These are phyloP conservation scores for Amaranthus hypochondriacus DNA, from an alignment of 148 eudicot genomes.

Conservation along the genomic window DNA sequence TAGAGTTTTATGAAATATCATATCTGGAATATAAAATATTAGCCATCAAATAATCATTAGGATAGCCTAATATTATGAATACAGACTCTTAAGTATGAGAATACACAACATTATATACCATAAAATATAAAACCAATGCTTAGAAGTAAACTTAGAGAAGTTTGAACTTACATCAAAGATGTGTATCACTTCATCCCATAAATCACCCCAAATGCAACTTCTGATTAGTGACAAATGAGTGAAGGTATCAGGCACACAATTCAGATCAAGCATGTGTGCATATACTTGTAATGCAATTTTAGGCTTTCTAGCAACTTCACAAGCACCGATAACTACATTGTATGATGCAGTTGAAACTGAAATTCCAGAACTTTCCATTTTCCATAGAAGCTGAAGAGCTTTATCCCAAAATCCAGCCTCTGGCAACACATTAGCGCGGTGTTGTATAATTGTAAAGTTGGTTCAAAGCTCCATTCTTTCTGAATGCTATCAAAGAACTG, in stretches of 20 bases:
- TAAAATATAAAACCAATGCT: not conserved
- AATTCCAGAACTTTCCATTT: slow-evolving; percentile 51
- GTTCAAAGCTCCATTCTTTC: slow-evolving; percentile 22
- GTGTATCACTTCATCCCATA: slow-evolving; percentile 49
- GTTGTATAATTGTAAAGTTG: slow-evolving; percentile 46
- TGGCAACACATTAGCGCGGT: slow-evolving; percentile 62
- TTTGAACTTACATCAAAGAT: slow-evolving; percentile 46
- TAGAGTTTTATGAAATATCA: not conserved
- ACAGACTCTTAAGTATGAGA: not conserved
- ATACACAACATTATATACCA: not conserved
- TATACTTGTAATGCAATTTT: slow-evolving; percentile 52
- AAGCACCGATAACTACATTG: slow-evolving; percentile 62
- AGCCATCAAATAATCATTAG: no score
- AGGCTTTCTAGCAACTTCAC: slow-evolving; percentile 66
- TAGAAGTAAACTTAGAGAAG: not conserved
- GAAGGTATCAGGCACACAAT: slow-evolving; percentile 50
- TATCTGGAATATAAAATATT: no score
- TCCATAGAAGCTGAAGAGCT: slow-evolving; percentile 61
- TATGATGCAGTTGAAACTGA: slow-evolving; percentile 43
- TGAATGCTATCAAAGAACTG: slow-evolving; percentile 50
- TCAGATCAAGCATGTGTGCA: slow-evolving; percentile 50
- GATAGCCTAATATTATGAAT: not conserved
- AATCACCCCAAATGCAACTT: slow-evolving; percentile 62
- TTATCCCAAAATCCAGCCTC: slow-evolving; percentile 52
- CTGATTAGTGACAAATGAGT: slow-evolving; percentile 56